Conservation (phyloP, 352 stramenopile species). For the Phytophthora pistaciae region DNA sequence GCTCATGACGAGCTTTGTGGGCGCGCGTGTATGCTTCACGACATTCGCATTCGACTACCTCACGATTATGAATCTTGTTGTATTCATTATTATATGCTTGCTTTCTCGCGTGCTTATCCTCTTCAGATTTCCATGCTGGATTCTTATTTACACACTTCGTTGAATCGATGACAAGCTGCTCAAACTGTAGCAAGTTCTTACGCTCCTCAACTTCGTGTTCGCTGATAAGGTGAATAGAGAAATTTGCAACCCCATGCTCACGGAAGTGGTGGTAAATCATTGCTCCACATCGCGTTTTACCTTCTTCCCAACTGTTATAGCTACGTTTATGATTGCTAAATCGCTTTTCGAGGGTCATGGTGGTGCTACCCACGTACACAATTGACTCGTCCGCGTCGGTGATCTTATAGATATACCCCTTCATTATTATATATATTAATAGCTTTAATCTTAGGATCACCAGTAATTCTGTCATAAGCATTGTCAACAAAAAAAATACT, state of each 20-base stretch:
- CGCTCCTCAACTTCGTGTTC: constrained; percentile 7
- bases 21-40: constrained; percentile 25
- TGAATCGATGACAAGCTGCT: constrained; percentile 10
- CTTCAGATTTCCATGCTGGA: constrained; percentile 11
- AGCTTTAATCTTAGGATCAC: too few relatives aligned
- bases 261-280: constrained; percentile 2
- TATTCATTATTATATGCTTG: constrained; percentile 3
- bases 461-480: too few relatives aligned
- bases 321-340: not conserved
- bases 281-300: not conserved
- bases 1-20: constrained; percentile 23
- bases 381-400: not conserved
- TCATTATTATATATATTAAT: too few relatives aligned
- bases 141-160: constrained; percentile 5
- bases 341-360: not conserved
- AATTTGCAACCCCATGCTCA: constrained; percentile 2
- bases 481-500: too few relatives aligned
- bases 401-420: constrained; percentile 4
- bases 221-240: not conserved
- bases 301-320: not conserved
- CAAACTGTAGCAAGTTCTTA: constrained; percentile 2
- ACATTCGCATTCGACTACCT: constrained; percentile 22
- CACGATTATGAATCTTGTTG: not conserved
- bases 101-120: constrained; percentile 1
- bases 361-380: constrained; percentile 1